Evolutionary conservation across 1,284 basidiomycete species (phyloP).

Genomic region (Austroboletus niveus): DNA sequence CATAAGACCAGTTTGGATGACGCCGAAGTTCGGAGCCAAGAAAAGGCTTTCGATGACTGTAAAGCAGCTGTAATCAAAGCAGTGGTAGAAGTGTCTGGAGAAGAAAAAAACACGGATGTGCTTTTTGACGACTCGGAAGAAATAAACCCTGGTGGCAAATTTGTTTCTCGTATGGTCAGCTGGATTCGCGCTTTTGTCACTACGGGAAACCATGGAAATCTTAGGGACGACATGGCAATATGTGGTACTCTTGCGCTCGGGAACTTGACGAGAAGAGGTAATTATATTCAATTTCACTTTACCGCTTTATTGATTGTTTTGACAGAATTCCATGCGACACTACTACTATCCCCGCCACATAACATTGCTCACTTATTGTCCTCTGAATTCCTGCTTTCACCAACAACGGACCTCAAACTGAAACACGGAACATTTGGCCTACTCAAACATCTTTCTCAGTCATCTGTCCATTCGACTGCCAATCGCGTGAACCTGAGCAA

Average conservation of each 20-base stretch:
- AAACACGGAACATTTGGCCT: conserved; percentile 85
- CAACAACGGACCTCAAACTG: conserved; percentile 67
- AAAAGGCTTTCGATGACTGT: conserved; percentile 74
- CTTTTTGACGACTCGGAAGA: conserved; percentile 67
- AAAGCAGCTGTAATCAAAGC: conserved; percentile 84
- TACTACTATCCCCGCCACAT: conserved; percentile 57
- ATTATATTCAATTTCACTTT: conserved; percentile 19
- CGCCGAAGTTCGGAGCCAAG: conserved; percentile 49
- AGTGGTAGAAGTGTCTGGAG: conserved; percentile 81
- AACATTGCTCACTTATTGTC: conserved; percentile 51
- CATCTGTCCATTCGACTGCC: conserved; percentile 54
- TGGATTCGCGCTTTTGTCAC: conserved; percentile 69
- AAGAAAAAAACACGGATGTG: conserved; percentile 74
- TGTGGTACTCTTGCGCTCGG: conserved; percentile 82
- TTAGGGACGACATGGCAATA: conserved; percentile 76
- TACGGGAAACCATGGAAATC: conserved; percentile 23
- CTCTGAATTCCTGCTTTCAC: conserved; percentile 49
- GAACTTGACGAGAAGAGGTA: conserved; percentile 78
- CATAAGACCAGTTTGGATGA: conserved; percentile 38
- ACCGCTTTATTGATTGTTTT: conserved; percentile 1
- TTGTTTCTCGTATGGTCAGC: conserved; percentile 70
- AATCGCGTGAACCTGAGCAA: conserved; percentile 65
- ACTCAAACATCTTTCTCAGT: conserved; percentile 82
- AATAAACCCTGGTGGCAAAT: conserved; percentile 59
- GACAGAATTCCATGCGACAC: conserved; percentile 62